phyloP scores from a whole-genome alignment of 495 filamentous ascomycete genomes.

The Xylaria venustula region DNA sequence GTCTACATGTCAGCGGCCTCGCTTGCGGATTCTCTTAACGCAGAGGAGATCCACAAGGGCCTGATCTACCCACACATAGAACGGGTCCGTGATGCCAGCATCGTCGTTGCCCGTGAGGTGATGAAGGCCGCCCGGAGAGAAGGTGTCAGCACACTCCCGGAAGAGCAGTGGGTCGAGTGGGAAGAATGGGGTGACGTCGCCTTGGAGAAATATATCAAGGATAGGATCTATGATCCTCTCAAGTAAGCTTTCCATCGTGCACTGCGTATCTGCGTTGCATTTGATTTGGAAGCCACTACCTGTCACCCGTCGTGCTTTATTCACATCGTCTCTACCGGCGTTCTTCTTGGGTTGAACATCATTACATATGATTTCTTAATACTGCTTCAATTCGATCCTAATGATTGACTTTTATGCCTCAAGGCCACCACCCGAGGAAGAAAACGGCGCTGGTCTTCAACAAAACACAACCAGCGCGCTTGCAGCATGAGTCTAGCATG shows the following conservation, averaged over 20 bases:
- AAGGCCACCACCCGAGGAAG: constrained; percentile 13
- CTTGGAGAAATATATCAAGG: constrained; percentile 75
- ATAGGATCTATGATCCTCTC: constrained; percentile 75
- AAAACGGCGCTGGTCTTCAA: background rate
- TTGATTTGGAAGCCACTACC: constrained; percentile 7
- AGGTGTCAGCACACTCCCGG: constrained; percentile 53
- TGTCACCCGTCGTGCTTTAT: constrained; percentile 17
- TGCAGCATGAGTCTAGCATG: constrained; percentile 6
- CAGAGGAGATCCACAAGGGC: constrained; percentile 74
- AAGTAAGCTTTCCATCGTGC: constrained; percentile 20
- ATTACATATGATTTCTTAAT: constrained; percentile 12
- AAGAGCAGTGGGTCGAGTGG: constrained; percentile 78
- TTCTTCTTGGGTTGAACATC: constrained; percentile 2
- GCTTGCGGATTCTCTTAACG: constrained; percentile 73
- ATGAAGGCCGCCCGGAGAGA: constrained; percentile 79
- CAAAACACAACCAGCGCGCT: background rate
- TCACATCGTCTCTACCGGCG: constrained; percentile 16
- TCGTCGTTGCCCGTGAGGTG: constrained; percentile 84
- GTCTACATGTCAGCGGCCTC: constrained; percentile 87
- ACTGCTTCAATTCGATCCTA: constrained; percentile 11
- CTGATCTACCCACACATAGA: constrained; percentile 92
- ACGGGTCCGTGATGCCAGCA: constrained; percentile 85
- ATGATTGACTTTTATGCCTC: constrained; percentile 12
- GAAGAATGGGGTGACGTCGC: constrained; percentile 76
- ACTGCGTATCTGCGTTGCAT: constrained; percentile 14